Base-by-base conservation (phyloP, 164 flowering plant species). In the Stephania cephalantha region DNA sequence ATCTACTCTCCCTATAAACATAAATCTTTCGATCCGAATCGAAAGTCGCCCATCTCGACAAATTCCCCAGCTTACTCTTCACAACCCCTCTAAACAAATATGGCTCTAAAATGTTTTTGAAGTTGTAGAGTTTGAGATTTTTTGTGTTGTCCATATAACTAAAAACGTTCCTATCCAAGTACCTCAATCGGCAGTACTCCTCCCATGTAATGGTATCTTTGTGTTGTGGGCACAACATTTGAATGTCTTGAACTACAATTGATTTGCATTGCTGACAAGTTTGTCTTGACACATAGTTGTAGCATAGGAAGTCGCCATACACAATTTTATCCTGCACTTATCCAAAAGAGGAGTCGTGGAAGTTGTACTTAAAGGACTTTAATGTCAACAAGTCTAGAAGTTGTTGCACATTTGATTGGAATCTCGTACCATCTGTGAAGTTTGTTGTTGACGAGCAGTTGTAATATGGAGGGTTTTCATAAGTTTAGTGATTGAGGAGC, bases 291-390 rank as follows among this genome's bases (percentile, higher is more conserved):
- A 71, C 61, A 35, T 79, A 73, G 44, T 76, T 76, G 20, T 78
- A 61, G 81, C 88, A 85, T 73, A 82, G 81, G 63, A 68, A 78
- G 9, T 68, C 76, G 42, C 81, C 84, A 50, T 84, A 79, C 35
- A 85, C 79, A 25, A 25, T 25, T 68, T 6, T 31, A 74, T 82
- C 77, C 1, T 73, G 35, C 20, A n/a, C 70, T 44, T 66, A 8
- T 4, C 87, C 84, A 1, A 46, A 7, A 1, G 84, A 66, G 50
- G 73, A 30, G 31, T 73, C 73, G 18, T 44, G 69, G 71, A 82
- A 78, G 46, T 73, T 66, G 63, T 73, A 69, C 46, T 3, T 20
- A 29, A 79, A 71, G 65, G 80, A 71, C 46, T 82, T 78, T 6
- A 74, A 46, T 22, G 73, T 30, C 5, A 82, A 73, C n/a, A 76